Base-by-base conservation (phyloP, 208 protist genomes). In the Leishmania gerbilli region DNA sequence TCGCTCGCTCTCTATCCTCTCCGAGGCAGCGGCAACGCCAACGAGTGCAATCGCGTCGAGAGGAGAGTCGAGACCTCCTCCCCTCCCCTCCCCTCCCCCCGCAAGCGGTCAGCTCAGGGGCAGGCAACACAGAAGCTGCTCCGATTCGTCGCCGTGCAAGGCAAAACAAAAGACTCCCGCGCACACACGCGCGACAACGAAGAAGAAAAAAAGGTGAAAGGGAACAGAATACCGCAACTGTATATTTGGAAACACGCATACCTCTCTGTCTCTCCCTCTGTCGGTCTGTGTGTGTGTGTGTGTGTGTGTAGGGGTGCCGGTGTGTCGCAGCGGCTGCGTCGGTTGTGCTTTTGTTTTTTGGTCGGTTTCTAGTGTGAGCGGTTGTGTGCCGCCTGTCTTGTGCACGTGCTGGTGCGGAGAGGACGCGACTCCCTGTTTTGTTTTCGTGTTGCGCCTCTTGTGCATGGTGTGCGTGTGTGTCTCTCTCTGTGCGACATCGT, bases 381-480 rank as follows among this genome's bases (percentile, higher is more conserved):
- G 2, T 3, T n/a, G 24, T 62, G 56, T 13, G 56, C 17, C 17
- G 51, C 51, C 51, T 5, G 9, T 55, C 17, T 55, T 13, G 51
- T 21, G 15, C 51, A 15, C 4, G 51, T 55, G 51, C 60, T 67
- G 21, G n/a, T 67, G n/a, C n/a, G 9, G 11, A n/a, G 21, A 17
- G 17, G 37, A n/a, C 27, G n/a, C 7, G 21, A 9, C n/a, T 3
- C 51, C 15, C 40, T 74, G 13, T 53, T 55, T 74, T 42, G 0
- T 64, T 74, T 49, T 80, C 6, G 55, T 80, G 45, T 13, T 49
- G 45, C 37, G 60, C 27, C 31, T 80, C 24, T 77, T 37, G 34
- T 8, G 7, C 45, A 8, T 58, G 11, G 3, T 77, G 53, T 65
- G 53, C 1, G n/a, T 65, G 42, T n/a, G 45, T 11, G 40, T 79